Base-by-base conservation (phyloP, 352 stramenopile genomes). In the Phytophthora ramorum region DNA sequence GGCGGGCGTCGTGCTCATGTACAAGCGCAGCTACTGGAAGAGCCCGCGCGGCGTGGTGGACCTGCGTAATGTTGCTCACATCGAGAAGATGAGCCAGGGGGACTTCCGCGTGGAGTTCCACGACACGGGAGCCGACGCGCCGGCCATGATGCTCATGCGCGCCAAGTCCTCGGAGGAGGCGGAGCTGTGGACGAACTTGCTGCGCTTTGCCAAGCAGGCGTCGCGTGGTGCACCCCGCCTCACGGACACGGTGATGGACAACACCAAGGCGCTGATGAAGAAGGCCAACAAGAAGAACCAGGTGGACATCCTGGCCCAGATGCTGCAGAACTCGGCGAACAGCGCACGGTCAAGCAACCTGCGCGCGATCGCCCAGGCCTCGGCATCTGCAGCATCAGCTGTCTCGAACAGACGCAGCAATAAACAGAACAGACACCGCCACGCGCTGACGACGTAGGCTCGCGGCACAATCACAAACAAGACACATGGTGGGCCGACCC, bases 21-120 rank as follows among this genome's bases (percentile, higher is more conserved):
- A 90, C 75, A 92, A 93, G 56, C 83, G 86, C 34, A 95, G 84
- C 69, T 95, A 93, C 71, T 95, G 86, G 86, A 93, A 92, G 70
- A 78, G 76, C 8, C 73, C 73, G n/a, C 79, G 85, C 32, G 86
- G 86, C 6, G 71, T 82, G n/a, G 51, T 94, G n/a, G 86, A 94
- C 51, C 56, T 94, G 45, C 78, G 82, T 17, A 79, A 75, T 16
- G 81, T 92, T 20, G 68, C 74, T 1, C 76, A 78, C 56, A 65
- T 94, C 35, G 80, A 89, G 56, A 81, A 79, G 54, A 90, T 94
- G 76, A 91, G 85, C 55, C 78, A 82, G 24, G 64, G 69, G 2
- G 86, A 92, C 67, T 85, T 94, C 47, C 85, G 82, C 30, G 28
- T 94, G 22, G 78, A 91, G 59, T 91, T 91, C 64, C 71, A 59